Evolutionary conservation across 169 alveolate species (phyloP).

Genomic region (Eimeria tenella): DNA sequence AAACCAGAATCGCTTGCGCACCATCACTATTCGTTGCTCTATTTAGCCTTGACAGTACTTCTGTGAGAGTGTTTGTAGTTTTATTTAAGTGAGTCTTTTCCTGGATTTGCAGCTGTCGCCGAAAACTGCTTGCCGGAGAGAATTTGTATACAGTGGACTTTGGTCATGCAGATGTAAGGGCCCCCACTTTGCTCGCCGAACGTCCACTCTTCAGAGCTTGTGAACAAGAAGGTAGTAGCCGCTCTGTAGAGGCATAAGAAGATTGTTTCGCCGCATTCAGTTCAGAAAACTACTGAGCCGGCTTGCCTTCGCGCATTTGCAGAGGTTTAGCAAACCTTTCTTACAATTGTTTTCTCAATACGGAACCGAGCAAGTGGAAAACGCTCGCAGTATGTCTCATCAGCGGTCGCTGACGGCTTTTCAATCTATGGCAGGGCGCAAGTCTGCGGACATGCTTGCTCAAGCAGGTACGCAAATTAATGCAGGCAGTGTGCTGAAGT

Average conservation of each 20-base stretch:
- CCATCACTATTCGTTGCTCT: too few species aligned
- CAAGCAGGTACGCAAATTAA: not conserved
- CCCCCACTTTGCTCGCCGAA: too few species aligned
- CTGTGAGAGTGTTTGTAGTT: too few species aligned
- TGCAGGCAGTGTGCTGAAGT: too few species aligned
- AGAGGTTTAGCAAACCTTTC: constrained; percentile 37
- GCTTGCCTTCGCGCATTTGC: not conserved
- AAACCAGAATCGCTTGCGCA: too few species aligned
- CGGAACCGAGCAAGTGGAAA: not conserved
- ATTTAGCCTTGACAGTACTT: too few species aligned
- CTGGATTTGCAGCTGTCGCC: constrained; percentile 21
- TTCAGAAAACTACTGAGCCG: too few species aligned
- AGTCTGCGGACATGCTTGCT: not conserved
- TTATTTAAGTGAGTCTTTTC: too few species aligned
- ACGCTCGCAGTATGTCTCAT: not conserved
- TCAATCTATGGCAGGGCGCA: not conserved
- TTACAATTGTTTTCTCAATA: constrained; percentile 24
- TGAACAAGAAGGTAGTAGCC: too few species aligned
- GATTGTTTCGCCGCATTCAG: too few species aligned
- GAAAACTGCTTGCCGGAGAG: constrained; percentile 28
- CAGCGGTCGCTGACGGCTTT: constrained; percentile 8
- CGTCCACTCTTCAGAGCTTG: too few species aligned
- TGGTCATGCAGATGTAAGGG: constrained; percentile 36
- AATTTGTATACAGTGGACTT: constrained; percentile 18
- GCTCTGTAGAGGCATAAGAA: too few species aligned